A percentile compares a stretch with the other conserved stretches of the same genome.
phyloP scores from a whole-genome alignment of 495 filamentous ascomycete species.

The Immersiella caudata region DNA sequence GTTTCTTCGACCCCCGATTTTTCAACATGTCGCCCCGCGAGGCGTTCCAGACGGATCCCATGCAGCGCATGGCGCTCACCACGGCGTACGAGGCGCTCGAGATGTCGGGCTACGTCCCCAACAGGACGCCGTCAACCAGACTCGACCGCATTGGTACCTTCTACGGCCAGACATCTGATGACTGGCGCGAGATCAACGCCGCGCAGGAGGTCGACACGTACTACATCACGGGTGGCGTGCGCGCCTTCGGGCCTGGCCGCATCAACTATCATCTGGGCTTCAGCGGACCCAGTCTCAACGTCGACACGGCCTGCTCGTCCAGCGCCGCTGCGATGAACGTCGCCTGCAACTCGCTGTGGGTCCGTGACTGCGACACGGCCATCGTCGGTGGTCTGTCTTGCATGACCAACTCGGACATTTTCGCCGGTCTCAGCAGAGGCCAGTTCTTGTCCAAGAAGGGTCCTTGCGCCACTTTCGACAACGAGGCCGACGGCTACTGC shows the following conservation, averaged over 20 bases:
- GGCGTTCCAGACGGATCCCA: conserved; percentile 85
- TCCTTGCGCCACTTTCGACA: conserved; percentile 79
- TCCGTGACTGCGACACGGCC: conserved; percentile 81
- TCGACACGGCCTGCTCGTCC: conserved; percentile 91
- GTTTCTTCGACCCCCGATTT: conserved; percentile 82
- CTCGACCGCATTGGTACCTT: conserved; percentile 87
- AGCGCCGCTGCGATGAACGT: conserved; percentile 82
- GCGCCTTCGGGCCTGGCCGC: conserved; percentile 83
- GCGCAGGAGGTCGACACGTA: conserved; percentile 92
- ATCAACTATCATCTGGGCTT: conserved; percentile 90
- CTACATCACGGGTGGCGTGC: conserved; percentile 86
- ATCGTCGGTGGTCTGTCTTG: conserved; percentile 79
- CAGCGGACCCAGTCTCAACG: conserved; percentile 78
- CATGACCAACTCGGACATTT: conserved; percentile 83
- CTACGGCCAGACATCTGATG: conserved; percentile 90
- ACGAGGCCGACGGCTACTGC: conserved; percentile 78
- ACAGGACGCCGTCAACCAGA: conserved; percentile 81
- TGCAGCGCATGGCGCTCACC: conserved; percentile 79
- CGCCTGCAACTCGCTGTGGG: conserved; percentile 80
- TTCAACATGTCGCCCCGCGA: conserved; percentile 98
- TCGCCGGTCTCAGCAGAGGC: conserved; percentile 77
- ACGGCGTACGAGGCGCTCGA: conserved; percentile 92
- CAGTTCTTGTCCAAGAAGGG: conserved; percentile 82
- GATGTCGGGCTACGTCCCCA: conserved; percentile 86
- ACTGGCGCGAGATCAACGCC: conserved; percentile 89